Base-by-base conservation (phyloP, 1,284 basidiomycete species). In the Pseudozyma tsukubaensis region DNA sequence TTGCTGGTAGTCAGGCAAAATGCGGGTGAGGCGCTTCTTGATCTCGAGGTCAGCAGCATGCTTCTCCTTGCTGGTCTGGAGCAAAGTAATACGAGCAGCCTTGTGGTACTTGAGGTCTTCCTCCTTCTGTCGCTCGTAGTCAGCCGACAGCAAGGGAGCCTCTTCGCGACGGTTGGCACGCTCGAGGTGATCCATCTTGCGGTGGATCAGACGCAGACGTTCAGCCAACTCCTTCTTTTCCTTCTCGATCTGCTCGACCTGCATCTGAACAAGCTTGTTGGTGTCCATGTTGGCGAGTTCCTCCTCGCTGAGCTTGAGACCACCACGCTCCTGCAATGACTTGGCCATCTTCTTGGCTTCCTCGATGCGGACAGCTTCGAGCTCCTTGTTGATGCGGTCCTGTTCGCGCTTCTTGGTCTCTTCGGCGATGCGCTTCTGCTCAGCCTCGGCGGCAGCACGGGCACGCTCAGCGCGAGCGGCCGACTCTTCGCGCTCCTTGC, bases 111-210 rank as follows among this genome's bases (percentile, higher is more conserved):
- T 86, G 1, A 86, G 85, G 59, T 93, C 89, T 85, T 92, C 92
- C 1, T 90, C 90, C 51, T 88, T 86, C 85, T 99, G 96, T 1
- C 88, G 85, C 67, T 92, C 92, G 84, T 98, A 99, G 86, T 98
- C 96, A 75, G 92, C 87, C 1, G 88, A 89, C 44, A 98, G 89
- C 16, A 98, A 88, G 0, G 94, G 92, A 12, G 91, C 89, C 85
- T 98, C 97, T 71, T 95, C 94, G 86, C 94, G 94, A 76, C 96
- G 92, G 87, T 92, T 94, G 0, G 96, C 95, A 72, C 97, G 93
- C 87, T 99, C 96, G 83, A 93, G 86, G 86, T 99, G 95, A 83
- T 99, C 96, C 80, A 98, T 90, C 35, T 94, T 92, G 86, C 98
- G 97, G 61, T 91, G 86, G 57, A 92, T 89, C 73, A 95, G 89